Evolutionary conservation across 257 asterid genomes (phyloP).

Genomic region (Cruciata laevipes): DNA sequence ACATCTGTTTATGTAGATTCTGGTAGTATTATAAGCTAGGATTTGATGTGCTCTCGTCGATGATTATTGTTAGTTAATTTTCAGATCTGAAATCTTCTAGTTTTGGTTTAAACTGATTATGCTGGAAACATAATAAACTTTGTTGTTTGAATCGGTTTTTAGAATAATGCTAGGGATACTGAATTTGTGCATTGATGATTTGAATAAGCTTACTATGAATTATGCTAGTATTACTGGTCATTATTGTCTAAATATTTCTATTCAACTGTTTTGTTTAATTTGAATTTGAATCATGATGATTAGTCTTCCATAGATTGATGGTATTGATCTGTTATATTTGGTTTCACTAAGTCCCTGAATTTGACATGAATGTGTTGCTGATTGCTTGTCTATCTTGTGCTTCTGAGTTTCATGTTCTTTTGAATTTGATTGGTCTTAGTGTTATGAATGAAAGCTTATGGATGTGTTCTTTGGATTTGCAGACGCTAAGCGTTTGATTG

Average conservation of each 20-base stretch:
- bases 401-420: not conserved
- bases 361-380: no score
- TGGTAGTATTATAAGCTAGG: not conserved
- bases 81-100: not conserved
- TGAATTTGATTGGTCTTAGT: not conserved
- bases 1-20: not conserved
- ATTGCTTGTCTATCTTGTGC: not conserved
- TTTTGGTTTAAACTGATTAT: not conserved
- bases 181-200: not conserved
- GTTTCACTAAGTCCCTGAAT: no score
- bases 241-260: no score
- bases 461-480: not conserved
- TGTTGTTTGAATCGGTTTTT: not conserved
- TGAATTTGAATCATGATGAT: no score
- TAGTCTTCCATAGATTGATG: no score
- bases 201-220: not conserved
- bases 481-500: constrained; percentile 27
- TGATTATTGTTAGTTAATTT: not conserved
- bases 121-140: not conserved
- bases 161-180: no score
- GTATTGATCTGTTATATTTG: no score
- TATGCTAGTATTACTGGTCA: not conserved
- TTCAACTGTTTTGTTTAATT: no score
- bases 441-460: not conserved
- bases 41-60: not conserved